Percentiles rank a stretch among this genome's conserved stretches.
Evolutionary conservation across 306 rosid species (phyloP).

Genomic region (Comarum palustre): DNA sequence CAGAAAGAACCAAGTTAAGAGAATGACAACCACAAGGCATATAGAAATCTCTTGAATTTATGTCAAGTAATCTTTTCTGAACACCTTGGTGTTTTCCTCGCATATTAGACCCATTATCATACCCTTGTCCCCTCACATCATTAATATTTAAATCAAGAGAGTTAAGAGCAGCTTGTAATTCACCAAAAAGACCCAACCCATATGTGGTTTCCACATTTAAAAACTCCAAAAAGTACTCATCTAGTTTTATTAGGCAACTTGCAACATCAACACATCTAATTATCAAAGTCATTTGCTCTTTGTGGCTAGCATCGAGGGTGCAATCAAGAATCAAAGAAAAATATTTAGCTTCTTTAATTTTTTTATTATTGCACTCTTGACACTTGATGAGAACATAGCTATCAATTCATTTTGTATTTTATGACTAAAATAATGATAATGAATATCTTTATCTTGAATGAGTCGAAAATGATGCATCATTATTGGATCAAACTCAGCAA

Average conservation of each 20-base stretch:
- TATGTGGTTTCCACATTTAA: neutral
- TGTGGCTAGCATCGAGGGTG: neutral
- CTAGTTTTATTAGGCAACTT: neutral
- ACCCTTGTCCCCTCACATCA: neutral
- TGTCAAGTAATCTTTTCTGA: neutral
- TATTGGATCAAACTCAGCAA: neutral
- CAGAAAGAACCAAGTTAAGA: neutral
- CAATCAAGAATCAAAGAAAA: neutral
- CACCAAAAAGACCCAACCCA: neutral
- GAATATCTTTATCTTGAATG: neutral
- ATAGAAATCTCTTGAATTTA: neutral
- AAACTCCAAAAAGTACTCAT: neutral
- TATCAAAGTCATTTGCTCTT: neutral
- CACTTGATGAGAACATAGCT: neutral
- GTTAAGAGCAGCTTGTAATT: neutral
- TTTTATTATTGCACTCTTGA: neutral
- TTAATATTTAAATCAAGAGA: too few relatives aligned
- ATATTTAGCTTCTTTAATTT: neutral
- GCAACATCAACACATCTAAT: neutral
- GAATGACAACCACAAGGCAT: neutral
- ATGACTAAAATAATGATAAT: neutral
- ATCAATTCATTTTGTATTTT: neutral
- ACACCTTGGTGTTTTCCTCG: neutral
- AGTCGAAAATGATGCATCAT: neutral
- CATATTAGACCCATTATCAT: neutral